Percentiles rank a stretch among this genome's conserved stretches.
phyloP scores from a whole-genome alignment of 306 rosid genomes.

The Dalbergia cochinchinensis region DNA sequence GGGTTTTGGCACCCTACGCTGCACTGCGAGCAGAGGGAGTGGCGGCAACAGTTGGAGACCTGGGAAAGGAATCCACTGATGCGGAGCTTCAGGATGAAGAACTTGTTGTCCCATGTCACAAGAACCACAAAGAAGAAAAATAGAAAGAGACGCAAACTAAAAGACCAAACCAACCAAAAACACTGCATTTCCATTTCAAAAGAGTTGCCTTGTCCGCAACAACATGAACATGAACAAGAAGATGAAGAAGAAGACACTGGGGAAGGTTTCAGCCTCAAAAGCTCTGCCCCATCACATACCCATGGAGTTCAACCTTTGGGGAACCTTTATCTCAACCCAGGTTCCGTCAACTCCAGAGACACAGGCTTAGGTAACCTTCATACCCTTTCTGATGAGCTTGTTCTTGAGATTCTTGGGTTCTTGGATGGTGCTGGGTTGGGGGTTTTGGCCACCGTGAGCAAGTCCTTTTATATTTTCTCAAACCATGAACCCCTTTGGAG shows the following conservation, averaged over 20 bases:
- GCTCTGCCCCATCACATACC: slow-evolving; percentile 69
- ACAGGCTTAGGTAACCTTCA: slow-evolving; percentile 89
- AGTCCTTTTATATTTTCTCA: slow-evolving; percentile 71
- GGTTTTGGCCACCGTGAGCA: slow-evolving; percentile 77
- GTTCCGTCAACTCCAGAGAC: slow-evolving; percentile 74
- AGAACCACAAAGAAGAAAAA: slow-evolving; percentile 49
- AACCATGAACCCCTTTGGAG: slow-evolving; percentile 92
- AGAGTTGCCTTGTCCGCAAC: background rate
- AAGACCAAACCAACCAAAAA: slow-evolving; percentile 33
- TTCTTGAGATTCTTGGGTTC: slow-evolving; percentile 81
- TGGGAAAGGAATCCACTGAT: slow-evolving; percentile 36
- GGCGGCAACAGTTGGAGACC: background rate
- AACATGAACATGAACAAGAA: slow-evolving; percentile 16
- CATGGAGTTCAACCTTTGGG: slow-evolving; percentile 93
- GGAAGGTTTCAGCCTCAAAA: slow-evolving; percentile 77
- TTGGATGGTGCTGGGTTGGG: slow-evolving; percentile 66
- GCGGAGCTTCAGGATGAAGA: slow-evolving; percentile 58
- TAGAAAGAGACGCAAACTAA: slow-evolving; percentile 44
- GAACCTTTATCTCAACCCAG: slow-evolving; percentile 72
- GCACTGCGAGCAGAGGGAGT: background rate
- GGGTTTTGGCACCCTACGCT: background rate
- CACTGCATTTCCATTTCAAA: slow-evolving; percentile 41
- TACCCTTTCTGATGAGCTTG: slow-evolving; percentile 79
- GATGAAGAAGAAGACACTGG: slow-evolving; percentile 51
- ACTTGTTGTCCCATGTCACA: slow-evolving; percentile 43